A percentile compares a stretch with the other conserved stretches of the same genome.
These are phyloP conservation scores for Aspergillus floridensis DNA, from an alignment of 2,329 filamentous ascomycete genomes.

Conservation along the genomic window DNA sequence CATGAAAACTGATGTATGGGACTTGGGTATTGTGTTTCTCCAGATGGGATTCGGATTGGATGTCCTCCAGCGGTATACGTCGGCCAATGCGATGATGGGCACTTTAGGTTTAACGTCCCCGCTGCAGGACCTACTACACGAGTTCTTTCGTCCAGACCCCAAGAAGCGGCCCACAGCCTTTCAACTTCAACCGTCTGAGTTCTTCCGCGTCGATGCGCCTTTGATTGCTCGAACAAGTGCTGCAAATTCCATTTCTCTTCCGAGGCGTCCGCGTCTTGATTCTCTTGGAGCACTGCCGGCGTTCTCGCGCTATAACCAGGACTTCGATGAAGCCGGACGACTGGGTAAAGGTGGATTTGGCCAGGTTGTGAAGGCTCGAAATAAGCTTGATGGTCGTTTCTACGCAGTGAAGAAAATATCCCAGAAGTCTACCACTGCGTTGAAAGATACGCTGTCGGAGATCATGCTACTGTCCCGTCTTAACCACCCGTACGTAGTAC, in stretches of 20 bases:
- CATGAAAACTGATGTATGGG: conserved; percentile 90
- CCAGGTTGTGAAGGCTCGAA: conserved; percentile 90
- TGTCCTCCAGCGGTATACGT: conserved; percentile 72
- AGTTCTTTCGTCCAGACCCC: conserved; percentile 79
- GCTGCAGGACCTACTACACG: conserved; percentile 74
- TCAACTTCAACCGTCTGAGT: conserved; percentile 58
- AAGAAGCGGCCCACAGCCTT: conserved; percentile 85
- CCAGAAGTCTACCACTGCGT: conserved; percentile 67
- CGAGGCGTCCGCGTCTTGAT: conserved; percentile 59
- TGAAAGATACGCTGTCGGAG: conserved; percentile 69
- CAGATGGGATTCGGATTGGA: conserved; percentile 92
- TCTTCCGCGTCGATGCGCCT: conserved; percentile 42
- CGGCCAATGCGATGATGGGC: conserved; percentile 70
- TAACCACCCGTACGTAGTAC: conserved; percentile 82
- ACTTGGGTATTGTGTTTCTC: conserved; percentile 83
- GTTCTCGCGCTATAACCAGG: conserved; percentile 76
- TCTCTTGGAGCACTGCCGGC: conserved; percentile 56
- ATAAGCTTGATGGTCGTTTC: conserved; percentile 87
- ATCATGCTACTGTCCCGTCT: conserved; percentile 87
- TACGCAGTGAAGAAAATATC: conserved; percentile 98
- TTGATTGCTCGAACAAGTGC: conserved; percentile 40
- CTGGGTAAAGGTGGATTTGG: conserved; percentile 94
- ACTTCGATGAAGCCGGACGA: conserved; percentile 85
- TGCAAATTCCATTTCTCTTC: conserved; percentile 43
- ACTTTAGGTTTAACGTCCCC: conserved; percentile 69